phyloP scores from a whole-genome alignment of 2,329 filamentous ascomycete genomes.

The Fusarium veterinarium region DNA sequence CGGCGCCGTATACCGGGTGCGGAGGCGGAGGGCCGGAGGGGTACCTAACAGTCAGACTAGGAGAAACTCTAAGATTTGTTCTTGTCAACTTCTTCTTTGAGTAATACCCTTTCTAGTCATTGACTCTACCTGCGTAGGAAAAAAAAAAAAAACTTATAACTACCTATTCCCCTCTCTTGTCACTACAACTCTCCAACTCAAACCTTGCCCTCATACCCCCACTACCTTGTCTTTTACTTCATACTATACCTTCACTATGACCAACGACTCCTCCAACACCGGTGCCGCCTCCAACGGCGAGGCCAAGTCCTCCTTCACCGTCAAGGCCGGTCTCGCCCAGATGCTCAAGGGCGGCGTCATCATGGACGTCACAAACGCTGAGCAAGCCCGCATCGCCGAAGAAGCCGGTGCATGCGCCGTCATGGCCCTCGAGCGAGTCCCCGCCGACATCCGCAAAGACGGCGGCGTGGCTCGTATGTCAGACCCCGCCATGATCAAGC shows the following conservation, averaged over 20 bases:
- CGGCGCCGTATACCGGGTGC: conserved; percentile 32
- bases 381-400: conserved; percentile 96
- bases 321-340: conserved; percentile 95
- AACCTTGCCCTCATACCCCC: background rate
- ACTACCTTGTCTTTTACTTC: background rate
- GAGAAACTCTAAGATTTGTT: conserved; percentile 4
- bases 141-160: conserved; percentile 21
- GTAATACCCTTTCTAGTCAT: conserved; percentile 14
- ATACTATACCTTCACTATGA: conserved; percentile 41
- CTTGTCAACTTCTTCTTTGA: conserved; percentile 24
- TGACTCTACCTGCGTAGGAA: conserved; percentile 13
- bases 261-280: conserved; percentile 48
- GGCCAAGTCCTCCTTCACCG: conserved; percentile 73
- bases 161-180: background rate
- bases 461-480: conserved; percentile 98
- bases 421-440: conserved; percentile 98
- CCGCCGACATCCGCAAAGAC: conserved; percentile 91
- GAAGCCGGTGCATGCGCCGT: conserved; percentile 95
- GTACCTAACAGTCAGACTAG: background rate
- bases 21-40: conserved; percentile 20
- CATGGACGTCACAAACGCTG: conserved; percentile 97
- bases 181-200: background rate
- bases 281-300: conserved; percentile 47
- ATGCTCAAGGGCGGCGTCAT: conserved; percentile 99
- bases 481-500: conserved; percentile 92